A percentile compares a stretch with the other conserved stretches of the same genome.
Evolutionary conservation across 371 early-diverging fungal species (phyloP).

Genomic region (Mortierella sp.): DNA sequence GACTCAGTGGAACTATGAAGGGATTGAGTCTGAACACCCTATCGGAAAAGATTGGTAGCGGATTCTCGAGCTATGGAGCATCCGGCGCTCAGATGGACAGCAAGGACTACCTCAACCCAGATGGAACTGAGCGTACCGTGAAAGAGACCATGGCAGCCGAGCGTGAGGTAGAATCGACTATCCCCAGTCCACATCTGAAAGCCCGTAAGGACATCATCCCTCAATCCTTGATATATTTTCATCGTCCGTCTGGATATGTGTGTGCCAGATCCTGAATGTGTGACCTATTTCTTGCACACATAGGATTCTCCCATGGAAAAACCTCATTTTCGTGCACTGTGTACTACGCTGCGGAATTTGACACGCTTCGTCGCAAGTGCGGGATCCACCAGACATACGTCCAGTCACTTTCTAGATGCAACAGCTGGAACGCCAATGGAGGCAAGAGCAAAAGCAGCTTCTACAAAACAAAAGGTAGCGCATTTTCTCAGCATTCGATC

Average conservation of each 20-base stretch:
- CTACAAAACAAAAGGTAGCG: slow-evolving; percentile 70
- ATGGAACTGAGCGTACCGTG: slow-evolving; percentile 7
- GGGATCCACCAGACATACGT: slow-evolving; percentile 81
- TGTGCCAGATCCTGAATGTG: too few relatives aligned
- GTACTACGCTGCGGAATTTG: slow-evolving; percentile 91
- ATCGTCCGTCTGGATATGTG: too few relatives aligned
- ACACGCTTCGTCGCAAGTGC: slow-evolving; percentile 81
- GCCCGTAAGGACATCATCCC: slow-evolving; percentile 21
- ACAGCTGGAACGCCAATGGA: slow-evolving; percentile 81
- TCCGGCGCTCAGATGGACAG: slow-evolving; percentile 17
- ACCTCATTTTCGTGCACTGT: slow-evolving; percentile 83
- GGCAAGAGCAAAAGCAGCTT: slow-evolving; percentile 82
- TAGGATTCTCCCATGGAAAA: slow-evolving; percentile 79
- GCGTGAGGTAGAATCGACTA: slow-evolving; percentile 11
- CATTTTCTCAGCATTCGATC: too few relatives aligned
- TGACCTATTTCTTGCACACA: neutral
- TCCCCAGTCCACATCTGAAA: slow-evolving; percentile 44
- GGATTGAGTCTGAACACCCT: slow-evolving; percentile 49
- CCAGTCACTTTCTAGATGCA: slow-evolving; percentile 85
- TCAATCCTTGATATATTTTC: too few relatives aligned
- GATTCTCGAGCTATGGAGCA: slow-evolving; percentile 31
- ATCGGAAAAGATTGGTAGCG: slow-evolving; percentile 52
- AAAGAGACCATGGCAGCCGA: slow-evolving; percentile 24
- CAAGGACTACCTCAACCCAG: slow-evolving; percentile 23
- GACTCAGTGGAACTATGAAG: slow-evolving; percentile 52